Evolutionary conservation across 2,329 filamentous ascomycete species (phyloP).

Genomic region (Aspergillus novofumigatus): DNA sequence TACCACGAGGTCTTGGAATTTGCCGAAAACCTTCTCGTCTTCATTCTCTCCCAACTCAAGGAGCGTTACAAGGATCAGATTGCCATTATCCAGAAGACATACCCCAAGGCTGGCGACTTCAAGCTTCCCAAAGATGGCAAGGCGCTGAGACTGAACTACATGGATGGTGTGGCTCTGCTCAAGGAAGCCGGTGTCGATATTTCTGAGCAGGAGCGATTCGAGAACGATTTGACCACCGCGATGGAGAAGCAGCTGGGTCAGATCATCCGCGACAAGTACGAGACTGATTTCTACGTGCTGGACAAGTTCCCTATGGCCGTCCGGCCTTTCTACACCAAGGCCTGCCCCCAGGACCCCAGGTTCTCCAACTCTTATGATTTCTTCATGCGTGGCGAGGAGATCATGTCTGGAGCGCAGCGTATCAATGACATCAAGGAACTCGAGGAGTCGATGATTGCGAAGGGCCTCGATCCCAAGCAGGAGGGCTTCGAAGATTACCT

Average conservation of each 20-base stretch:
- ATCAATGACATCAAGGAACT: constrained; percentile 60
- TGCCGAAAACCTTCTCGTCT: constrained; percentile 47
- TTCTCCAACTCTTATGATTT: constrained; percentile 68
- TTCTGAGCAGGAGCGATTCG: constrained; percentile 46
- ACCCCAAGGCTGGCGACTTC: constrained; percentile 49
- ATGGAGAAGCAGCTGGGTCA: constrained; percentile 70
- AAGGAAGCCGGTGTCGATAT: constrained; percentile 49
- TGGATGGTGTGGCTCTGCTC: constrained; percentile 46
- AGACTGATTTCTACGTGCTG: constrained; percentile 93
- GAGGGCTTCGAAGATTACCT: constrained; percentile 62
- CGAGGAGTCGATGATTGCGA: constrained; percentile 54
- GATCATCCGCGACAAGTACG: constrained; percentile 80
- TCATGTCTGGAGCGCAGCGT: constrained; percentile 64
- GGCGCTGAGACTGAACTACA: constrained; percentile 47
- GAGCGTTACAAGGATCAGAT: constrained; percentile 43
- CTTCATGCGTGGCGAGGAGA: constrained; percentile 68
- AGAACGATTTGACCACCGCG: constrained; percentile 45
- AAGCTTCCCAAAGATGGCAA: constrained; percentile 47
- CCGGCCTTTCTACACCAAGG: constrained; percentile 88
- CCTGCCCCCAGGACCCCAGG: constrained; percentile 62
- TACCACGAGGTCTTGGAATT: constrained; percentile 50
- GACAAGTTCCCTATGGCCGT: constrained; percentile 92
- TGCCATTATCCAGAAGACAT: constrained; percentile 45
- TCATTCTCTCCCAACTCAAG: constrained; percentile 46
- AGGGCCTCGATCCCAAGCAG: constrained; percentile 56